Conservation (phyloP, 768 basidiomycete species). For the Leucocoprinus sp. region DNA sequence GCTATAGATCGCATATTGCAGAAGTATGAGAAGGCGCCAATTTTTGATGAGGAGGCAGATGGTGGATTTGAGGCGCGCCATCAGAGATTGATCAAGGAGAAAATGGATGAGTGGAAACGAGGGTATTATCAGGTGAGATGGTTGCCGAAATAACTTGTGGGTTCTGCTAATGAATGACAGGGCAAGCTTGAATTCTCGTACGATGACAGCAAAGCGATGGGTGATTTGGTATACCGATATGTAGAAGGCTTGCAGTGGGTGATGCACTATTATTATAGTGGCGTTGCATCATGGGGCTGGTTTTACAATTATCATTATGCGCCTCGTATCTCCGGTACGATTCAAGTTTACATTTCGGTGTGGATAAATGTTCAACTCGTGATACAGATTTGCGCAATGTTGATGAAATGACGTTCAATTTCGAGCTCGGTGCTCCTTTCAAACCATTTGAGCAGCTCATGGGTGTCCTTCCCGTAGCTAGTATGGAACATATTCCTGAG, state of each 20-base stretch:
- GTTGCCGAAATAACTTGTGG: not conserved
- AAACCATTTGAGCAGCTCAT: constrained; percentile 92
- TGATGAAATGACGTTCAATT: constrained; percentile 75
- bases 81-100: constrained; percentile 63
- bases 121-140: constrained; percentile 73
- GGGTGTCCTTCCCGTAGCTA: constrained; percentile 93
- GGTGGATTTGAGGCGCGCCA: constrained; percentile 75
- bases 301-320: constrained; percentile 99
- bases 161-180: constrained; percentile 27
- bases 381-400: constrained; percentile 53
- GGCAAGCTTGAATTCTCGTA: constrained; percentile 82
- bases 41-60: constrained; percentile 61
- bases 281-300: constrained; percentile 98
- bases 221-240: constrained; percentile 69
- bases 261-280: constrained; percentile 97
- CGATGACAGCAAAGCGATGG: constrained; percentile 59
- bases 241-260: constrained; percentile 98
- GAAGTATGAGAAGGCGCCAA: constrained; percentile 84
- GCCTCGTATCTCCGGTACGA: constrained; percentile 86
- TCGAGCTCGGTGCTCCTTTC: constrained; percentile 85
- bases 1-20: constrained; percentile 78
- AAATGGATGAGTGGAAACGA: constrained; percentile 91
- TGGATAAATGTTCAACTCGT: constrained; percentile 4
- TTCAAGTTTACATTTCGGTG: not conserved
- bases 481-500: constrained; percentile 79